phyloP scores from a whole-genome alignment of 306 rosid genomes.

The Rosa chinensis region DNA sequence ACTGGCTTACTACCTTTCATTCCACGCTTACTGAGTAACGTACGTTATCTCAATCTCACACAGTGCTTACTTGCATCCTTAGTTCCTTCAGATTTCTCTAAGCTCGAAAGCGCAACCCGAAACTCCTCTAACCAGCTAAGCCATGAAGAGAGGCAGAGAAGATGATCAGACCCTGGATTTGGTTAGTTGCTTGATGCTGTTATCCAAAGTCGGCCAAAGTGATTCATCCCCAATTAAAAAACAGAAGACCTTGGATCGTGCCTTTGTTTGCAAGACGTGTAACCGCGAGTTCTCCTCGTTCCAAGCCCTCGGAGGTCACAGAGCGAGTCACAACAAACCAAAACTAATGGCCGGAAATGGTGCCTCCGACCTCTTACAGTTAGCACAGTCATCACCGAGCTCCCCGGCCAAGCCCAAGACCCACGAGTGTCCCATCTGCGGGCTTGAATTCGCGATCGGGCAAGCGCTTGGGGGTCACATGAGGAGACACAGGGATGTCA shows the following conservation, averaged over 20 bases:
- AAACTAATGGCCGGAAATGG: slow-evolving; percentile 28
- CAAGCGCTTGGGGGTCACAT: slow-evolving; percentile 40
- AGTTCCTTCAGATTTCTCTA: neutral
- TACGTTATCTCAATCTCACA: neutral
- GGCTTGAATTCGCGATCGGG: slow-evolving; percentile 50
- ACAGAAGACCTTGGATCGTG: slow-evolving; percentile 2
- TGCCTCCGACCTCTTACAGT: neutral
- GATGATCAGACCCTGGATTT: slow-evolving; percentile 5
- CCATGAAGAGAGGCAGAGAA: slow-evolving; percentile 59
- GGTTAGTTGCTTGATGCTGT: slow-evolving; percentile 51
- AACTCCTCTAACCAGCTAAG: neutral
- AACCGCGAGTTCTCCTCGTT: slow-evolving; percentile 49
- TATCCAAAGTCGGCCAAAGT: slow-evolving; percentile 41
- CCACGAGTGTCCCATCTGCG: slow-evolving; percentile 60
- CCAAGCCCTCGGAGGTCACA: slow-evolving; percentile 77
- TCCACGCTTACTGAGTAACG: neutral
- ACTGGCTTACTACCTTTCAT: neutral
- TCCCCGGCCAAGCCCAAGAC: slow-evolving; percentile 33
- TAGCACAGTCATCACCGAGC: neutral
- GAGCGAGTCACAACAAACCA: slow-evolving; percentile 65
- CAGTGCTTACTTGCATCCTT: neutral
- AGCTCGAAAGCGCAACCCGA: neutral
- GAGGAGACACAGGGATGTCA: slow-evolving; percentile 54
- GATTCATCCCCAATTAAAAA: neutral
- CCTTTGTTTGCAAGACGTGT: slow-evolving; percentile 71